Conservation (phyloP, 139 green algal genomes). For the Chlamydomonas schloesseri region DNA sequence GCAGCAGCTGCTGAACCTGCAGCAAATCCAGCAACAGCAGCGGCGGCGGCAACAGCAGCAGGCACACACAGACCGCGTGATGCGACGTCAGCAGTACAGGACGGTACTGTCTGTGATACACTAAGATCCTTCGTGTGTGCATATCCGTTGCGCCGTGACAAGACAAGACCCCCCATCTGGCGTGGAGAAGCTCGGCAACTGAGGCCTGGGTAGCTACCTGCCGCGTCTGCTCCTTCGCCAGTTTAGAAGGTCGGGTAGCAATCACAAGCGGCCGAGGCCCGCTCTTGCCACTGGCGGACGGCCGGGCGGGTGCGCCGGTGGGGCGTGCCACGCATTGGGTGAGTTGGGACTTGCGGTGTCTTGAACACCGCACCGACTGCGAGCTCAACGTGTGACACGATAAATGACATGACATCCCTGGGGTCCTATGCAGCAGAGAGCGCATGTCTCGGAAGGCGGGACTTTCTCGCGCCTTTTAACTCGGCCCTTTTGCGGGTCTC, state of each 20-base stretch:
- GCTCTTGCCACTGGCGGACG: neutral
- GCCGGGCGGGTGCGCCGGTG: neutral
- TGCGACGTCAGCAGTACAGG: neutral
- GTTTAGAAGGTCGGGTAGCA: neutral
- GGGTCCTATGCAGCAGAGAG: too few species aligned
- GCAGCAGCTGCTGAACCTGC: slow-evolving; percentile 36
- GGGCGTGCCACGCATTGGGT: too few species aligned
- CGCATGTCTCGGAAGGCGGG: too few species aligned
- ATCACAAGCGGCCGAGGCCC: neutral
- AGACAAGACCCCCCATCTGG: neutral
- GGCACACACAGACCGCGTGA: neutral
- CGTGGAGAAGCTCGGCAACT: neutral
- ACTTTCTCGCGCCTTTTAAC: too few species aligned
- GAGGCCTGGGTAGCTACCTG: neutral
- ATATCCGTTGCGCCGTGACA: neutral
- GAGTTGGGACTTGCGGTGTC: too few species aligned
- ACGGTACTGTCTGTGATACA: too few species aligned
- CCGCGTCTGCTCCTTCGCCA: slow-evolving; percentile 28
- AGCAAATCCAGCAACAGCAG: neutral
- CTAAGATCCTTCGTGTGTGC: too few species aligned
- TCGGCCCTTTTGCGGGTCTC: too few species aligned
- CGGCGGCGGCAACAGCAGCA: neutral
- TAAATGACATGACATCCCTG: too few species aligned
- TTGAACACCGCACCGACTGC: too few species aligned
- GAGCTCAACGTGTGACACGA: too few species aligned